Base-by-base conservation (phyloP, 805 yeast species). In the Tetrapisispora arboricola region DNA sequence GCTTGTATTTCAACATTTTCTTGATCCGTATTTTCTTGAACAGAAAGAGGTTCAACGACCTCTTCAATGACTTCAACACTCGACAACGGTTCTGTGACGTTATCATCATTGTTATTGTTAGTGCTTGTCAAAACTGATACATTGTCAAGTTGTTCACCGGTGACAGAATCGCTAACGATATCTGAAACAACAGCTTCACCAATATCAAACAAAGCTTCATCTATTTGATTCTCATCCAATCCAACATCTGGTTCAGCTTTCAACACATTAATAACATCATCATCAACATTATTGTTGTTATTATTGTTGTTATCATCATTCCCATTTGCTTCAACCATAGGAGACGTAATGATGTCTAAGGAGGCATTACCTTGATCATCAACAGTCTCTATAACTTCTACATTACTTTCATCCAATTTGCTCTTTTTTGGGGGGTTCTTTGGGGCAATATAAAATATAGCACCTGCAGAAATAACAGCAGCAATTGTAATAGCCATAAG, bases 381-480 rank as follows among this genome's bases (percentile, higher is more conserved):
- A 17, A 36, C 28, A 15, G 38, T 19, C 17, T 31, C 26, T 17
- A 30, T 39, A 17, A 27, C n/a, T 17, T 15, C n/a, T 2, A 16
- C 25, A 8, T 18, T n/a, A 5, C 4, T 40, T 11, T 39, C 32
- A 21, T 44, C 36, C 4, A 24, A 26, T 12, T 40, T n/a, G n/a
- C n/a, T 29, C 25, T 38, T 33, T 11, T 27, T 30, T n/a, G 31
- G 29, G 24, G 32, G 30, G 33, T 27, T 38, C 25, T 31, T 39
- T 18, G 40, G 41, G 12, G 26, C 26, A 12, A 48, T 36, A 22
- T 34, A 40, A 29, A 40, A 42, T 4, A 49, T 31, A 13, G 47
- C 49, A 24, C 44, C 39, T 22, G 39, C 13, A 4, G 46, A 44
- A 16, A 42, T 40, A 7, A 40, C 43, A n/a, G 48, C 48, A 26